Base-by-base conservation (phyloP, 2,329 filamentous ascomycete genomes). In the Eurotiales sp. region DNA sequence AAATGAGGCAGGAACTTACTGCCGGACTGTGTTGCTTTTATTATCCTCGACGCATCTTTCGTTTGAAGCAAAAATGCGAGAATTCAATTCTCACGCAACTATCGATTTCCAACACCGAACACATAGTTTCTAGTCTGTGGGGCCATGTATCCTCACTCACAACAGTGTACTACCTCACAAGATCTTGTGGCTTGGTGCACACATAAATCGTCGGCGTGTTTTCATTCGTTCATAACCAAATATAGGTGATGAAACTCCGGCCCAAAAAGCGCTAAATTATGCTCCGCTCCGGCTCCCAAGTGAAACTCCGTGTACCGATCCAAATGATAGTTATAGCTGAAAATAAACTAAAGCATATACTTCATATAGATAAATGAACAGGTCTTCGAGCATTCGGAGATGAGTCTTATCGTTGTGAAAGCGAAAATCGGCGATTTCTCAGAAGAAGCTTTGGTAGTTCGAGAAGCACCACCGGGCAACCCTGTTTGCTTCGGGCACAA, bases 261-360 rank as follows among this genome's bases (percentile, higher is more conserved):
- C n/a, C 44, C n/a, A n/a, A 46, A 37, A 46, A 37, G 30, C 44
- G 30, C 44, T 46, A 46, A 46, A 46, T 32, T 36, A 37, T 22
- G 23, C 25, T n/a, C 44, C 44, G 43, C 6, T 12, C 14, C 30
- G 14, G 14, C 43, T 29, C 23, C 22, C 10, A 46, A 46, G 29
- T 36, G 36, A 46, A 46, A 46, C 43, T 46, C 43, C 43, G 43
- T n/a, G 14, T 36, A 22, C 22, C 34, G 30, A 46, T 23, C 11
- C 17, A 2, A 27, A 34, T 21, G 10, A 32, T 14, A 23, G 8
- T 2, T 21, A 3, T n/a, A n/a, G n/a, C 30, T 36, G 17, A 15
- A 22, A 22, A 14, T 6, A 43, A 21, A 3, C 14, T 14, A 5
- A 4, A n/a, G n/a, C n/a, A n/a, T n/a, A n/a, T n/a, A n/a, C n/a